Percentiles rank a stretch among this genome's conserved stretches.
These are phyloP conservation scores for Meira miltonrushii DNA, from an alignment of 1,284 basidiomycete genomes.

Conservation along the genomic window DNA sequence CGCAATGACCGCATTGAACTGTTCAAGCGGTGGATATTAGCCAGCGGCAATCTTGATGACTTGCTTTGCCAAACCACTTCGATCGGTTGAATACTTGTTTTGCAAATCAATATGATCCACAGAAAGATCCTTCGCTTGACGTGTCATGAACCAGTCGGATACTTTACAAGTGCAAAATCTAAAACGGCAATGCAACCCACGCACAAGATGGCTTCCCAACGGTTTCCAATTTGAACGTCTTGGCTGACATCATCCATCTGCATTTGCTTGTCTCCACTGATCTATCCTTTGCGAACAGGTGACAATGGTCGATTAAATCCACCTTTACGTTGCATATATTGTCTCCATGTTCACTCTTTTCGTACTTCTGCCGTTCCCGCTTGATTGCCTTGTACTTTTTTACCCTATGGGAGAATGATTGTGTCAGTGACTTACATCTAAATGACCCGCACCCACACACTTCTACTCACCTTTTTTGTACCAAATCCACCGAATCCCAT, in stretches of 20 bases:
- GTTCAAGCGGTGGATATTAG: slow-evolving; percentile 83
- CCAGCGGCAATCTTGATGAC: slow-evolving; percentile 77
- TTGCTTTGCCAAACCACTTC: slow-evolving; percentile 81
- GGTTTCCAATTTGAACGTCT: too few species aligned
- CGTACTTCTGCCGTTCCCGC: slow-evolving; percentile 65
- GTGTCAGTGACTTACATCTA: neutral
- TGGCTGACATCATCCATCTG: too few species aligned
- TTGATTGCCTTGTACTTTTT: slow-evolving; percentile 65
- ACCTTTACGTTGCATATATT: slow-evolving; percentile 72
- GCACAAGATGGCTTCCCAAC: too few species aligned
- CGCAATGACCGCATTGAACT: slow-evolving; percentile 77
- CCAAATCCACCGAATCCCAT: slow-evolving; percentile 19
- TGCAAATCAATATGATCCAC: slow-evolving; percentile 71
- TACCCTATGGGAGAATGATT: slow-evolving; percentile 49
- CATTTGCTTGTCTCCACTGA: too few species aligned
- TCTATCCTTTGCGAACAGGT: slow-evolving; percentile 5
- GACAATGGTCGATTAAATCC: slow-evolving; percentile 8
- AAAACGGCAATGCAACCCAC: too few species aligned
- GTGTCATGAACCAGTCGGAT: too few species aligned
- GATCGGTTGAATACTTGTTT: slow-evolving; percentile 68
- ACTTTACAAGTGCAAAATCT: too few species aligned
- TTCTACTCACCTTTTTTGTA: slow-evolving; percentile 15
- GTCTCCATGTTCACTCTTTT: slow-evolving; percentile 87
- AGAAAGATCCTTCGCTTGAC: slow-evolving; percentile 70
- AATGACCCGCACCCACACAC: neutral